Percentiles rank a stretch among this genome's conserved stretches.
phyloP scores from a whole-genome alignment of 306 rosid genomes.

The Malus domestica region ASM211411v1 NC_041793.1:38174501-38175000 shows the following conservation, averaged over 20 bases:
- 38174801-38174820: conserved; percentile 19
- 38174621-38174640: conserved; percentile 35
- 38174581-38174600: conserved; percentile 14
- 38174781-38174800: conserved; percentile 23
- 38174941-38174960: conserved; percentile 29
- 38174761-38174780: conserved; percentile 43
- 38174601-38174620: conserved; percentile 17
- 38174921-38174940: conserved; percentile 19
- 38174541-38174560: conserved; percentile 32
- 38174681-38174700: conserved; percentile 42
- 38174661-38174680: conserved; percentile 43
- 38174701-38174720: conserved; percentile 32
- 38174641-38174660: conserved; percentile 46
- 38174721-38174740: conserved; percentile 44
- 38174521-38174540: conserved; percentile 30
- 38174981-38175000: neutral
- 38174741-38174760: conserved; percentile 41
- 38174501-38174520: conserved; percentile 40
- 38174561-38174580: conserved; percentile 8
- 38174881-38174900: neutral
- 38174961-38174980: conserved; percentile 11
- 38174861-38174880: conserved; percentile 9
- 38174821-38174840: conserved; percentile 15
- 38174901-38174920: conserved; percentile 7
- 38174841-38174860: conserved; percentile 13